Evolutionary conservation across 2,329 filamentous ascomycete species (phyloP), one percentile per base, ranked within the genome.

Genomic region (Emmonsia crescens): DNA sequence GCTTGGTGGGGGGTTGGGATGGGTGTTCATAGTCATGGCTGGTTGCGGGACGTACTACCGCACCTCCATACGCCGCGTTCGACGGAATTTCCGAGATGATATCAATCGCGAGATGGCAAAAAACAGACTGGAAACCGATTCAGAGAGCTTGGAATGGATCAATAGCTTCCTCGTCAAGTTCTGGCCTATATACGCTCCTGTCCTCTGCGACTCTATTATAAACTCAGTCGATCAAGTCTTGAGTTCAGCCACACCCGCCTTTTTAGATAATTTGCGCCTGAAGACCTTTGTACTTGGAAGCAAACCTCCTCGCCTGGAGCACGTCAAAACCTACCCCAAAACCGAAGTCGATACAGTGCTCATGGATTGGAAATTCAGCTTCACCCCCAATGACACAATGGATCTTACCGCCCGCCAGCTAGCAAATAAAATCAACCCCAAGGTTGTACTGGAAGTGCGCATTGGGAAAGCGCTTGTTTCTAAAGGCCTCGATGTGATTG

Each of bases 301-400:
- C 9, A 99, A 99, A 77, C 93, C 94, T 33, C 95, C 95, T 5
- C 86, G 94, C 36, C 84, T 99, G 80, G 94, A 99, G 76, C 92
- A 97, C 71, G 94, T 99, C 75, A 97, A 96, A 80, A 96, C 94
- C 0, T 96, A 99, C 69, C 93, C 93, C 62, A 96, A 94, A 75
- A 90, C 89, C 1, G 91, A 96, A 68, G 92, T 96, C 65, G 94
- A 99, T 71, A 87, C 92, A 62, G 91, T 99, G 49, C 84, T 97
- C 70, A 99, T 99, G 94, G 94, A 99, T 74, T 99, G 94, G 94
- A 96, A 96, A 71, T 99, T 99, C 76, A 97, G 93, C 81, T 99
- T 99, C 78, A 97, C 90, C 0, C 94, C 94, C 40, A 97, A 94
- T 67, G 95, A 99, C 74, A 89, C 85, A 2, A 86, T 89, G 67